Percentiles rank a stretch among this genome's conserved stretches.
These are phyloP conservation scores for Trapa bicornis DNA, from an alignment of 345 rosid species.

Conservation along the genomic window DNA sequence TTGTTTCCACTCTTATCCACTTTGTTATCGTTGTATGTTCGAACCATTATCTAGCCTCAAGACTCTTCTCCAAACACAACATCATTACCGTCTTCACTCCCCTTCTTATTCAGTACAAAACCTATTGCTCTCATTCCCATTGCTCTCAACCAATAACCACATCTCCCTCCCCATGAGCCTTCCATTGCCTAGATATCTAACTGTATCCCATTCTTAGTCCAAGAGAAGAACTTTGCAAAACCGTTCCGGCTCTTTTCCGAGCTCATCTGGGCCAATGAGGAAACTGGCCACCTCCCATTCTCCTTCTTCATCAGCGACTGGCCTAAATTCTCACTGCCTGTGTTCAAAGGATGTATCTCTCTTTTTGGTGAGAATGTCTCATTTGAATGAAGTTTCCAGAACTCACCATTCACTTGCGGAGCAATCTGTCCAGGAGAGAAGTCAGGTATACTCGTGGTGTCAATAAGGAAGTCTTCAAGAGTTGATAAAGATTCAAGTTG, in stretches of 20 bases:
- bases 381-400: conserved; percentile 46
- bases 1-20: no score
- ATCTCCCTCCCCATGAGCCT: background rate
- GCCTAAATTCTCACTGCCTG: conserved; percentile 14
- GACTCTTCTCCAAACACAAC: no score
- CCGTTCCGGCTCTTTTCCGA: conserved; percentile 78
- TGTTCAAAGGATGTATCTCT: conserved; percentile 22
- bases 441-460: conserved; percentile 47
- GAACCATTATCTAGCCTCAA: no score
- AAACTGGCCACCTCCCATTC: conserved; percentile 20
- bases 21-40: no score
- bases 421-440: conserved; percentile 19
- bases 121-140: no score
- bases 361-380: conserved; percentile 30
- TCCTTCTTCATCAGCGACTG: conserved; percentile 18
- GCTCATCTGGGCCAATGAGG: conserved; percentile 32
- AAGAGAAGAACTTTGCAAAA: conserved; percentile 72
- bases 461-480: conserved; percentile 80
- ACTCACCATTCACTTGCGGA: conserved; percentile 25
- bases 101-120: no score
- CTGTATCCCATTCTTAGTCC: conserved; percentile 83
- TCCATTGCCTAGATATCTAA: conserved; percentile 43
- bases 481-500: conserved; percentile 89
- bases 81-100: no score
- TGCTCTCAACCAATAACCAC: no score